Percentiles rank a stretch among this genome's conserved stretches.
phyloP scores from a whole-genome alignment of 78 protist species.

The Dictyostelium brefeldianum region DNA sequence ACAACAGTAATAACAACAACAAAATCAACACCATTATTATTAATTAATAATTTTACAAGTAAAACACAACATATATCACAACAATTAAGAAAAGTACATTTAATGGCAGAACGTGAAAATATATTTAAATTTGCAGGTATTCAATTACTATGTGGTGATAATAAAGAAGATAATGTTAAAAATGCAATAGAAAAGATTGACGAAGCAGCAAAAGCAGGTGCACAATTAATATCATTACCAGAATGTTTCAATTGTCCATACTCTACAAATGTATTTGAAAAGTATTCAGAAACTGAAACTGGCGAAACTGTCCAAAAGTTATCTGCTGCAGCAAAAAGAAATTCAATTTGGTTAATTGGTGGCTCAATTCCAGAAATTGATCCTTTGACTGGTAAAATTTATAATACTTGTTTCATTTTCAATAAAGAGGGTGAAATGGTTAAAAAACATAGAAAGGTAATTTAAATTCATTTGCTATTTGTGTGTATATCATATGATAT shows the following conservation, averaged over 20 bases:
- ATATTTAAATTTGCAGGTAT: conserved; percentile 87
- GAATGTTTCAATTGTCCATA: conserved; percentile 96
- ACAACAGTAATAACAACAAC: not conserved
- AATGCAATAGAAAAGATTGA: conserved; percentile 85
- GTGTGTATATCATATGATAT: not conserved
- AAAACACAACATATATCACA: not conserved
- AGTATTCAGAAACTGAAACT: conserved; percentile 91
- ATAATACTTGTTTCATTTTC: conserved; percentile 90
- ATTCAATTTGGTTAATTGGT: conserved; percentile 85
- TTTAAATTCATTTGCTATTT: not conserved
- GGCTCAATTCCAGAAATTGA: conserved; percentile 95
- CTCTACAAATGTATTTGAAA: conserved; percentile 85
- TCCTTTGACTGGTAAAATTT: conserved; percentile 79
- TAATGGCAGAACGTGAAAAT: conserved; percentile 5
- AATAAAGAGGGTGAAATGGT: conserved; percentile 89
- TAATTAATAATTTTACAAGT: not conserved
- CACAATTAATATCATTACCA: conserved; percentile 95
- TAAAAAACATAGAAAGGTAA: conserved; percentile 91
- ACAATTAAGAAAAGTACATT: conserved; percentile 12
- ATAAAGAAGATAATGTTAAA: conserved; percentile 88
- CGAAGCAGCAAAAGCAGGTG: conserved; percentile 91
- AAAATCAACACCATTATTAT: not conserved
- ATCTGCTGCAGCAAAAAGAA: conserved; percentile 57
- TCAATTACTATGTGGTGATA: conserved; percentile 84
- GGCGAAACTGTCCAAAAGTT: conserved; percentile 64